Percentiles rank a stretch among this genome's conserved stretches.
Evolutionary conservation across 2,329 filamentous ascomycete species (phyloP).

Genomic region (Pseudogymnoascus sp.): DNA sequence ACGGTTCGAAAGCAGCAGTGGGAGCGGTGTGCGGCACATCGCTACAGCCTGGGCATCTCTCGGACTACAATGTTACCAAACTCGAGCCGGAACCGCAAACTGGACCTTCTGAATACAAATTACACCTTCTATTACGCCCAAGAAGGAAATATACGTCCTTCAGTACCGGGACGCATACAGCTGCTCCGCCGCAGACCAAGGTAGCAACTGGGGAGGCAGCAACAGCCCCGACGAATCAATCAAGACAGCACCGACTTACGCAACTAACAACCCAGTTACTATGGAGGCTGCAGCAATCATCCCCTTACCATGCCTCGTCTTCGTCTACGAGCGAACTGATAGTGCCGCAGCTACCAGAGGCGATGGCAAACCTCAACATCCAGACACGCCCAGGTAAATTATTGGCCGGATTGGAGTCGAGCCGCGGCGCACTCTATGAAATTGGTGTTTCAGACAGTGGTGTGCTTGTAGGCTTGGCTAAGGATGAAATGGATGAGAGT

Average conservation of each 20-base stretch:
- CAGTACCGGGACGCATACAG: conserved; percentile 52
- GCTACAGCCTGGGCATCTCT: conserved; percentile 38
- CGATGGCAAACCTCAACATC: conserved; percentile 38
- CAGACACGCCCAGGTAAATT: conserved; percentile 44
- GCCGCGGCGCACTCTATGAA: conserved; percentile 87
- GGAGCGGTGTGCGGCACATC: conserved; percentile 25
- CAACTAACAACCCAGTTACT: conserved; percentile 91
- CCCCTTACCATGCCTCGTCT: conserved; percentile 77
- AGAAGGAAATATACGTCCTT: conserved; percentile 65
- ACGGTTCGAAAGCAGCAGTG: conserved; percentile 28
- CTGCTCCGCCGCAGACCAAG: conserved; percentile 26
- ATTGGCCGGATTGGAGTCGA: conserved; percentile 80
- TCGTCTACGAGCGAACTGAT: conserved; percentile 68
- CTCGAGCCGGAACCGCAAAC: conserved; percentile 87
- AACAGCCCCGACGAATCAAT: conserved; percentile 43
- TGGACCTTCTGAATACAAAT: conserved; percentile 92
- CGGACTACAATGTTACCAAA: conserved; percentile 62
- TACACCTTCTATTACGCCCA: conserved; percentile 77
- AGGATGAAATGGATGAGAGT: conserved; percentile 89
- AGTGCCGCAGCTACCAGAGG: conserved; percentile 66
- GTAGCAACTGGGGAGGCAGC: conserved; percentile 15
- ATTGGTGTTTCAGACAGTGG: conserved; percentile 95
- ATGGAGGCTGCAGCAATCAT: conserved; percentile 92
- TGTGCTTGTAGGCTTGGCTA: conserved; percentile 75
- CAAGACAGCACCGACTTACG: conserved; percentile 75